A percentile compares a stretch with the other conserved stretches of the same genome.
Conservation (phyloP, 805 yeast genomes). For the Zygosaccharomyces bailii region DNA sequence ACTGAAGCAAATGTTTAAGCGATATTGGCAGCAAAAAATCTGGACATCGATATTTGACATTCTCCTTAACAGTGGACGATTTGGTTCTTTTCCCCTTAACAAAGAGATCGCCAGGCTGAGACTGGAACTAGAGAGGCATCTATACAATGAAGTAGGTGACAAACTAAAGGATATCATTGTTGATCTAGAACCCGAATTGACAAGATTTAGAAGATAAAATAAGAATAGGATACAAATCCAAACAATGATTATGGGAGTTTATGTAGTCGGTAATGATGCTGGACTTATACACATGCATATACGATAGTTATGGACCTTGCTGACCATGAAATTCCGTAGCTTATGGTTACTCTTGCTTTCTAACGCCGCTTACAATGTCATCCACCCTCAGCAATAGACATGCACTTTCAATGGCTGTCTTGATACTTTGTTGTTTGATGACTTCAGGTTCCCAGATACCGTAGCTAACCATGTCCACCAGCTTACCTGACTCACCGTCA, state of each 20-base stretch:
- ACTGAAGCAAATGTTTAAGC: conserved; percentile 49
- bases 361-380: conserved; percentile 94
- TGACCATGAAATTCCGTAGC: not conserved
- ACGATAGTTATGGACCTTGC: not conserved
- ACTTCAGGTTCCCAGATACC: conserved; percentile 99
- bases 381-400: conserved; percentile 92
- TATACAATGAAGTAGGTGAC: conserved; percentile 17
- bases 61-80: conserved; percentile 55
- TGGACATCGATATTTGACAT: conserved; percentile 68
- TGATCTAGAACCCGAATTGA: conserved; percentile 38
- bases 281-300: conserved; percentile 1
- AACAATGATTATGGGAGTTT: conserved; percentile 5
- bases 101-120: conserved; percentile 19
- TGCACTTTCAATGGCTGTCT: conserved; percentile 98
- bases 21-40: conserved; percentile 71
- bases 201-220: conserved; percentile 11
- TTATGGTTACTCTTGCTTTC: conserved; percentile 43
- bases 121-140: conserved; percentile 15
- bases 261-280: conserved; percentile 7
- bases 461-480: conserved; percentile 91
- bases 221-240: not conserved
- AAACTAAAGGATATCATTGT: conserved; percentile 36
- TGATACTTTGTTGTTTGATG: conserved; percentile 91
- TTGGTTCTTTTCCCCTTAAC: conserved; percentile 42
- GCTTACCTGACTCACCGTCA: conserved; percentile 91